These are phyloP conservation scores for Bertia moriformis DNA, from an alignment of 2,329 filamentous ascomycete genomes.

Conservation along the genomic window DNA sequence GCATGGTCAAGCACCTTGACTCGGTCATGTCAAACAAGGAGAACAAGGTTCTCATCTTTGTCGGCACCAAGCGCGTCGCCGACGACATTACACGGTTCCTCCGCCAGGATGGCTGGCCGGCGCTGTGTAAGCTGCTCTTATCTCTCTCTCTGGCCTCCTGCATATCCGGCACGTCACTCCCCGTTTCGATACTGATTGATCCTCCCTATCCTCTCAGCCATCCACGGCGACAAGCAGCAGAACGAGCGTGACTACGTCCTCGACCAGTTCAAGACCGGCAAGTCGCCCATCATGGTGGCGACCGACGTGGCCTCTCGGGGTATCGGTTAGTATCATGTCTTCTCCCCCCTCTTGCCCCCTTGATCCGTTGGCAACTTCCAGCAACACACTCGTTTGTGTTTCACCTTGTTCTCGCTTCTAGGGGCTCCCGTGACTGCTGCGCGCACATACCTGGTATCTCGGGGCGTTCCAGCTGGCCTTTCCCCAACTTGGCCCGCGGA, in stretches of 20 bases:
- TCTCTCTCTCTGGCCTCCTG: conserved; percentile 26
- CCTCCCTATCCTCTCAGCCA: conserved; percentile 77
- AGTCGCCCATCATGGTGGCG: conserved; percentile 73
- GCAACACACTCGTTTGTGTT: conserved; percentile 45
- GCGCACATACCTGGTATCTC: conserved; percentile 84
- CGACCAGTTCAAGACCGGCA: conserved; percentile 78
- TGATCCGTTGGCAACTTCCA: conserved; percentile 34
- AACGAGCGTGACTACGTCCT: conserved; percentile 58
- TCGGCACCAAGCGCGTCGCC: conserved; percentile 82
- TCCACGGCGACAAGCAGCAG: conserved; percentile 73
- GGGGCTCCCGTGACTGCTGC: conserved; percentile 68
- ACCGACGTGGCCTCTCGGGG: conserved; percentile 93
- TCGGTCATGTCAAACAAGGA: conserved; percentile 92
- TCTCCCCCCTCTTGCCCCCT: conserved; percentile 28
- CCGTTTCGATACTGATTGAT: conserved; percentile 44
- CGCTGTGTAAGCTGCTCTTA: conserved; percentile 63
- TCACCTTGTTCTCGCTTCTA: conserved; percentile 89
- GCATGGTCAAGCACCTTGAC: conserved; percentile 94
- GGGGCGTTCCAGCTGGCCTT: conserved; percentile 58
- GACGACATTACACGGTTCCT: conserved; percentile 97
- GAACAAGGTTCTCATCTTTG: conserved; percentile 94
- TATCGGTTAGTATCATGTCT: too few relatives aligned
- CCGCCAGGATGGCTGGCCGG: conserved; percentile 94
- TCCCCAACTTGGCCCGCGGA: neutral
- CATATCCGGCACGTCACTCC: conserved; percentile 21